These are phyloP conservation scores for Xylaria sp. DNA, from an alignment of 2,329 filamentous ascomycete species.

Conservation along the genomic window DNA sequence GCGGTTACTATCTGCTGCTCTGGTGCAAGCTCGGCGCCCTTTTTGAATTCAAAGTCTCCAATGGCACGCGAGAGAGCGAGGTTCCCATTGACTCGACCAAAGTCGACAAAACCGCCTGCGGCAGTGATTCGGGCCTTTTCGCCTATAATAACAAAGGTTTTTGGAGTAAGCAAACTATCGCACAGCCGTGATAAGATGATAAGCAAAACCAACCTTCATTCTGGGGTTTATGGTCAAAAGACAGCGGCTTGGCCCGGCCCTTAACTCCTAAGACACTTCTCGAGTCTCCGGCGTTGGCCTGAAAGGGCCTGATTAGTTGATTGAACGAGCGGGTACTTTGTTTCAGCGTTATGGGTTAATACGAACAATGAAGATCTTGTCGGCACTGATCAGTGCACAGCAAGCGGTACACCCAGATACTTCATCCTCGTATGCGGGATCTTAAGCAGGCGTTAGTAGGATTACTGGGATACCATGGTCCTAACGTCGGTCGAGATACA, in stretches of 20 bases:
- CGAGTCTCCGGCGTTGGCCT: conserved; percentile 98
- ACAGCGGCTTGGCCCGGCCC: conserved; percentile 94
- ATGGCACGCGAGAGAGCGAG: conserved; percentile 96
- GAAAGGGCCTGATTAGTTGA: conserved; percentile 44
- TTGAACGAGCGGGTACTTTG: conserved; percentile 30
- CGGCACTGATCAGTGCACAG: conserved; percentile 85
- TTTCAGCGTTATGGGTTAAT: conserved; percentile 18
- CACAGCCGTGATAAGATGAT: background rate
- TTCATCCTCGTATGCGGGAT: conserved; percentile 96
- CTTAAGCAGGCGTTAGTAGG: conserved; percentile 60
- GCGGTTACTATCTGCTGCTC: conserved; percentile 99
- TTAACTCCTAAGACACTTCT: conserved; percentile 95
- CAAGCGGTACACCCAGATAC: conserved; percentile 98
- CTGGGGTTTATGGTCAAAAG: conserved; percentile 99
- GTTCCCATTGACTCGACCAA: conserved; percentile 98
- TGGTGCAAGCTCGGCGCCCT: conserved; percentile 95
- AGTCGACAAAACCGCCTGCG: conserved; percentile 97
- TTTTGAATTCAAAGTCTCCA: conserved; percentile 99
- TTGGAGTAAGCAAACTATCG: conserved; percentile 25
- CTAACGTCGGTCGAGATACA: conserved; percentile 30
- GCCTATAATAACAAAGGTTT: conserved; percentile 60
- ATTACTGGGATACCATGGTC: background rate
- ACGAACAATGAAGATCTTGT: conserved; percentile 96
- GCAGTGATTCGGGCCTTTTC: conserved; percentile 97
- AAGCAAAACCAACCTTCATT: conserved; percentile 78